These are phyloP conservation scores for Zea mays DNA, from an alignment of 176 grass and related monocot genomes.

Conservation along the genomic window Zm-B73-REFERENCE-NAM-5.0 NC_050100.1:64091501-64092000, in stretches of 20 bases:
- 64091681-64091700: constrained; percentile 88
- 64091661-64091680: constrained; percentile 58
- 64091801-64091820: constrained; percentile 97
- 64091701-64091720: constrained; percentile 53
- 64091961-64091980: constrained; percentile 65
- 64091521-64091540: constrained; percentile 64
- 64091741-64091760: constrained; percentile 56
- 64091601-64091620: constrained; percentile 93
- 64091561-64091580: constrained; percentile 88
- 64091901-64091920: constrained; percentile 99
- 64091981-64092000: constrained; percentile 84
- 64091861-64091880: constrained; percentile 79
- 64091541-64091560: constrained; percentile 46
- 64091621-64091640: constrained; percentile 91
- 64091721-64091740: constrained; percentile 44
- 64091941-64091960: constrained; percentile 76
- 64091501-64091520: constrained; percentile 52
- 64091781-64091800: constrained; percentile 92
- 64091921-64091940: constrained; percentile 91
- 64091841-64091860: constrained; percentile 76
- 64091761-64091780: constrained; percentile 91
- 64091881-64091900: constrained; percentile 88
- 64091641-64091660: constrained; percentile 77
- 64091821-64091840: constrained; percentile 95
- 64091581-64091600: constrained; percentile 92